Evolutionary conservation across 192 early-diverging fungal genomes (phyloP), one percentile per base, ranked within the genome.

Genomic region (Rhizoclosmatium globosum): DNA sequence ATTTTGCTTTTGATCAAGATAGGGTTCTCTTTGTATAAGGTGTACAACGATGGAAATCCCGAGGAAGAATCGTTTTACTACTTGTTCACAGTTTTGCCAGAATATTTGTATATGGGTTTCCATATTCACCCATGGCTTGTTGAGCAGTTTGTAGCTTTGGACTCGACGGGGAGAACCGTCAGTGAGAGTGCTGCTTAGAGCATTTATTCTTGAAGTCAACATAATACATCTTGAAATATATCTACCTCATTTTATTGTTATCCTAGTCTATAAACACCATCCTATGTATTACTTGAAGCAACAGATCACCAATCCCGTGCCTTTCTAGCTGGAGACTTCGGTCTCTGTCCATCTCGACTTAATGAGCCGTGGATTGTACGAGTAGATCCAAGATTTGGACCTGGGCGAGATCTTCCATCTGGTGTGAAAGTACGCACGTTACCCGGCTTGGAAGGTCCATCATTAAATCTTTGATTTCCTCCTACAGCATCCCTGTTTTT

Each of bases 81-180:
- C 53, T n/a, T 41, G 62, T 57, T 57, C 56, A 64, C 62, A 23
- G 9, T 64, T 64, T n/a, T 64, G 21, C 62, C 62, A 11, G 62
- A 64, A 23, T 64, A n/a, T 9, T 13, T 64, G 9, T 64, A 31
- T 41, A 64, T 64, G 62, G n/a, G n/a, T 9, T 64, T 64, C 39
- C 31, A 64, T 41, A 11, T 64, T n/a, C 9, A n/a, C 15, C 62
- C 62, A 23, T n/a, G 17, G 13, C 23, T 64, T 64, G 62, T 31
- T 11, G 62, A 64, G 9, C 15, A n/a, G 21, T 31, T 64, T 64
- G 62, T 31, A 11, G n/a, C 39, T 41, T 64, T 64, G 62, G 62
- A 31, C 31, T 31, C 31, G 31, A 31, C 31, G 31, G 31, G 31
- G 31, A 31, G 31, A 31, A 31, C 31, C 31, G 31, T 31, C 31